Percentiles rank a stretch among this genome's conserved stretches.
phyloP scores from a whole-genome alignment of 2,329 filamentous ascomycete genomes.

The Aspergillus fumigatus region DNA sequence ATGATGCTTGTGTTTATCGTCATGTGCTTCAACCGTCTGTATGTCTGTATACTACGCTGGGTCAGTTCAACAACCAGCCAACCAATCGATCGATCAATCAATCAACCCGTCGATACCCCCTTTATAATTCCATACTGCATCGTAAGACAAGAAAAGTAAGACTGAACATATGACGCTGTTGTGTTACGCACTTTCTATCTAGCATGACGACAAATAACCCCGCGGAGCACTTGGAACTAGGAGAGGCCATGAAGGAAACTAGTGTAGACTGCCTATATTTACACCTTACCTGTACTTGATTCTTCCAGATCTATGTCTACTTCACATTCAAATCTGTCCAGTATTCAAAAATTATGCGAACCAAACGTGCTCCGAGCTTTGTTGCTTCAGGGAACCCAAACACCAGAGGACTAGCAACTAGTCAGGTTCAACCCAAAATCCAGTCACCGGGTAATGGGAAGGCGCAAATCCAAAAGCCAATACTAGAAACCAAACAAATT shows the following conservation, averaged over 20 bases:
- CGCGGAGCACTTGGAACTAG: background rate
- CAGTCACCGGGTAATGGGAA: background rate
- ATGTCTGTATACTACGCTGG: background rate
- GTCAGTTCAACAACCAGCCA: background rate
- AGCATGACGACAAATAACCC: background rate
- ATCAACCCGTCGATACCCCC: background rate
- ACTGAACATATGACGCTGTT: background rate
- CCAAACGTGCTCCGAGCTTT: no score
- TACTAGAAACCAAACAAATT: constrained; percentile 39
- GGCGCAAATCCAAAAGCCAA: background rate
- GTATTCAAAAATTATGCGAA: no score
- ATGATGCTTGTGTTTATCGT: background rate
- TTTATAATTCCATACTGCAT: no score
- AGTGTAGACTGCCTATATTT: background rate
- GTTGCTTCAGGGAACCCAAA: no score
- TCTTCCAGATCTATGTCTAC: no score
- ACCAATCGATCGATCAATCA: background rate
- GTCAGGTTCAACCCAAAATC: no score
- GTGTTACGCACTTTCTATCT: background rate
- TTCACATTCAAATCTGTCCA: no score
- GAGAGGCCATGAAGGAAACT: background rate
- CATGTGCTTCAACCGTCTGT: background rate
- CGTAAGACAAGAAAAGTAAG: background rate
- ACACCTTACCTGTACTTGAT: background rate
- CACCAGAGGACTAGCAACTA: no score